Evolutionary conservation across 108 stramenopile genomes (phyloP), one percentile per base, ranked within the genome.

Genomic region (Nitzschia palea): DNA sequence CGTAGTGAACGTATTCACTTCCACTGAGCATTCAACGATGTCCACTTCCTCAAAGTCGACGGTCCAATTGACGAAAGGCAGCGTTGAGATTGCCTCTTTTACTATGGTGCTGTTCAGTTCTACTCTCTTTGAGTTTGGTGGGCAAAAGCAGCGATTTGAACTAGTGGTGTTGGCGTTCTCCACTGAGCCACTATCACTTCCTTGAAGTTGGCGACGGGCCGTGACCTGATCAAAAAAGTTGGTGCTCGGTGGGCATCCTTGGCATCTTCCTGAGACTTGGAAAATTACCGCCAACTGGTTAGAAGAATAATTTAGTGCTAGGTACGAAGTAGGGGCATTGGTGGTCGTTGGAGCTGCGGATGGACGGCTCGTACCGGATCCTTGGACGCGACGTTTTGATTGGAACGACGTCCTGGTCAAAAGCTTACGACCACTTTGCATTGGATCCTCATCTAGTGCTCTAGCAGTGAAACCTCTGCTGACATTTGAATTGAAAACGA

Each of bases 81-180:
- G 47, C 17, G 17, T n/a, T 5, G 47, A 48, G 9, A 48, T 12
- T 5, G 47, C 47, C 4, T 20, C 18, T 18, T 4, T 5, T 4
- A 48, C 8, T 20, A 20, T 12, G 4, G 15, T 20, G 4, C 22
- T 10, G 17, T 12, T n/a, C 9, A 20, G 47, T 18, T 48, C 47
- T 12, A 48, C n/a, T 20, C 47, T 10, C 4, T 12, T 48, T 20
- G 47, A 48, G 4, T 48, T 8, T 4, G 47, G 47, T 20, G 47
- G 47, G 47, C 47, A 48, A 48, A 48, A 48, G 47, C 47, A 48
- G 47, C 47, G 15, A 18, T 48, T 40, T 6, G n/a, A n/a, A n/a
- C n/a, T n/a, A n/a, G n/a, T n/a, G n/a, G n/a, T n/a, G n/a, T n/a
- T n/a, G n/a, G n/a, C n/a, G n/a, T n/a, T n/a, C n/a, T n/a, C n/a